These are phyloP conservation scores for Malassezia obtusa DNA, from an alignment of 1,284 basidiomycete genomes.

Conservation along the genomic window DNA sequence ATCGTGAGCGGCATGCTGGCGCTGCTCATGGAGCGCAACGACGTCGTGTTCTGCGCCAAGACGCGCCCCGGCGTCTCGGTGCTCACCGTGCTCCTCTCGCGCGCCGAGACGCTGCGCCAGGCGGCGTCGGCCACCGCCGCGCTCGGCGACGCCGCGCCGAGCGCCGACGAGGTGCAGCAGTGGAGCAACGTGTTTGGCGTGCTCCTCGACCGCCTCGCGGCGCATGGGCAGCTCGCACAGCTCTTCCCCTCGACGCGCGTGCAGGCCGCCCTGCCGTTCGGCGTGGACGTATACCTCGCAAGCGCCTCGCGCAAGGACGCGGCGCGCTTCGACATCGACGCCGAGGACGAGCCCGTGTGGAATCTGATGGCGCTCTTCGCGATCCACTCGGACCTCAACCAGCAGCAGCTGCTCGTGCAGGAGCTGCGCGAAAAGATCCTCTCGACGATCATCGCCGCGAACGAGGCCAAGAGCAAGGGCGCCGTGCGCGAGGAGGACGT, in stretches of 20 bases:
- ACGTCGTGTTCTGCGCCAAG: constrained; percentile 62
- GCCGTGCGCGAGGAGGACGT: constrained; percentile 20
- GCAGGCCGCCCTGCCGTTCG: constrained; percentile 54
- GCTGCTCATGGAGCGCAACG: constrained; percentile 69
- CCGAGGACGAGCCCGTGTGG: constrained; percentile 82
- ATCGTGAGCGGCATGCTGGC: constrained; percentile 79
- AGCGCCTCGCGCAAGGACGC: constrained; percentile 8
- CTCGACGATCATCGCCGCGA: constrained; percentile 68
- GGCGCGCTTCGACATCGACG: constrained; percentile 52
- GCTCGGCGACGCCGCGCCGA: constrained; percentile 19
- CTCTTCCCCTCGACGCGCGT: constrained; percentile 86
- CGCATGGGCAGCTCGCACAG: constrained; percentile 54
- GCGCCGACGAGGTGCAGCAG: constrained; percentile 66
- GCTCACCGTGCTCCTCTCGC: constrained; percentile 79
- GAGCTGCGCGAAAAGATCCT: constrained; percentile 83
- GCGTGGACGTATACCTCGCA: constrained; percentile 45
- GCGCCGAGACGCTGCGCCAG: constrained; percentile 81
- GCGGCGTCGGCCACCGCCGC: constrained; percentile 7
- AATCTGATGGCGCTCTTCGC: constrained; percentile 81
- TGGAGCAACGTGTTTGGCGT: constrained; percentile 67
- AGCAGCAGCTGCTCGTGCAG: constrained; percentile 72
- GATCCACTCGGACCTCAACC: constrained; percentile 72
- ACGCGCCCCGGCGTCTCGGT: constrained; percentile 79
- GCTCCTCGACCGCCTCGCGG: constrained; percentile 68
- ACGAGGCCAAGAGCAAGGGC: constrained; percentile 43